Conservation (phyloP, 768 basidiomycete genomes). For the Strobilomyces echinocephalus region DNA sequence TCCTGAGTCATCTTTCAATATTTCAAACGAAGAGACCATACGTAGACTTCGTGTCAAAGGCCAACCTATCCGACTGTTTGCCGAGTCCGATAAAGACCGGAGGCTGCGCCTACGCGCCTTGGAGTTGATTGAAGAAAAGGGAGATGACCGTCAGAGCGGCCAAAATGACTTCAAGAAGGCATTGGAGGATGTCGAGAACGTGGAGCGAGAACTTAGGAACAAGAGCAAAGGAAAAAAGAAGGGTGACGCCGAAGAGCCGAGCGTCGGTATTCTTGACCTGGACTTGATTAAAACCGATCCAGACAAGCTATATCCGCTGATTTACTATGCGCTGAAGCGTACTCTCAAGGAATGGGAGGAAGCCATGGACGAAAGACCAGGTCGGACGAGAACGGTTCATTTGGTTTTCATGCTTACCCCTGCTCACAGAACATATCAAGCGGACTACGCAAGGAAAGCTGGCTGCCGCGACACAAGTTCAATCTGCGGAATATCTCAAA, state of each 20-base stretch:
- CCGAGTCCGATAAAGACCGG: slow-evolving; percentile 91
- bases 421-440: slow-evolving; percentile 67
- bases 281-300: slow-evolving; percentile 82
- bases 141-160: slow-evolving; percentile 70
- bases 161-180: slow-evolving; percentile 95
- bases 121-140: slow-evolving; percentile 92
- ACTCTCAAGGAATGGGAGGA: slow-evolving; percentile 95
- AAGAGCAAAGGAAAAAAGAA: slow-evolving; percentile 59
- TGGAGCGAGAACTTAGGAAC: slow-evolving; percentile 60
- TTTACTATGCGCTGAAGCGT: slow-evolving; percentile 92
- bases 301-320: slow-evolving; percentile 93
- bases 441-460: slow-evolving; percentile 87
- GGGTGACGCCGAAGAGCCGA: slow-evolving; percentile 47
- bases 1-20: slow-evolving; percentile 60
- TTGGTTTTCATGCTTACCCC: slow-evolving; percentile 1
- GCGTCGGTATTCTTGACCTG: slow-evolving; percentile 67
- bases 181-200: slow-evolving; percentile 81
- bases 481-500: slow-evolving; percentile 95
- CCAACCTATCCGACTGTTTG: slow-evolving; percentile 93
- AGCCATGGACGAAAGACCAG: slow-evolving; percentile 90
- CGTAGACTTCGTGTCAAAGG: slow-evolving; percentile 86
- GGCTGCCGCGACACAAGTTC: slow-evolving; percentile 92
- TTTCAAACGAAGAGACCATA: slow-evolving; percentile 89
- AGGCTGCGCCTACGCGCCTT: slow-evolving; percentile 85
- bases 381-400: slow-evolving; percentile 35